Evolutionary conservation across 371 early-diverging fungal genomes (phyloP), one percentile per base, ranked within the genome.

Genomic region (Actinomortierella ambigua): DNA sequence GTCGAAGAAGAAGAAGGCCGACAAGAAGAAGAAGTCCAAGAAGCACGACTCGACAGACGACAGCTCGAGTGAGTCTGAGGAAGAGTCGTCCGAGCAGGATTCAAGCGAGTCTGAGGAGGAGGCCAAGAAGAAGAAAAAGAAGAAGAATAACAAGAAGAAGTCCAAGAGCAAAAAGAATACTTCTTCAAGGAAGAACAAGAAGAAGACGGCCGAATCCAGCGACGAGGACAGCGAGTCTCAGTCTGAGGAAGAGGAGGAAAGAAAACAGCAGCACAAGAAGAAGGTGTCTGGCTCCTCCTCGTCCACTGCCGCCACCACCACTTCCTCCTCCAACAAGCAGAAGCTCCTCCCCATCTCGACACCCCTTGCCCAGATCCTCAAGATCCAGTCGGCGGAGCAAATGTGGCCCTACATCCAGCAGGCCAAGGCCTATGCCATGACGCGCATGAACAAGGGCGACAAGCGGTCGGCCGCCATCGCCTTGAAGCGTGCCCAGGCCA

Each of bases 391-490:
- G 18, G 53, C 73, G 8, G 73, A 73, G 8, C 67, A 73, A 40
- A 47, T 73, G 13, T 73, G 73, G 73, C 56, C 54, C 13, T 73
- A 73, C 53, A 67, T 66, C 11, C 73, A 73, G 34, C 73, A 73
- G 28, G 73, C 73, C 13, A 73, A 73, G 56, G 59, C 55, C 5
- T 73, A 66, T 59, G 73, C 73, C 13, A 54, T 67, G 1, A 61
- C 59, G 4, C 50, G 53, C 41, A 73, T 73, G 73, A 73, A 66
- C 61, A 73, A 73, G 53, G 67, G 73, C 1, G 73, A 73, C 41
- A 73, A 66, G 47, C 53, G 67, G n/a, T 73, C 73, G 3, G 73
- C 73, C 0, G 63, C 73, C 13, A 66, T 63, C 28, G 67, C 73
- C 6, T 39, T 73, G 41, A 73, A 73, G 56, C 58, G 73, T 22